A percentile compares a stretch with the other conserved stretches of the same genome.
These are phyloP conservation scores for Phaffomyces antillensis DNA, from an alignment of 805 yeast genomes.

Conservation along the genomic window DNA sequence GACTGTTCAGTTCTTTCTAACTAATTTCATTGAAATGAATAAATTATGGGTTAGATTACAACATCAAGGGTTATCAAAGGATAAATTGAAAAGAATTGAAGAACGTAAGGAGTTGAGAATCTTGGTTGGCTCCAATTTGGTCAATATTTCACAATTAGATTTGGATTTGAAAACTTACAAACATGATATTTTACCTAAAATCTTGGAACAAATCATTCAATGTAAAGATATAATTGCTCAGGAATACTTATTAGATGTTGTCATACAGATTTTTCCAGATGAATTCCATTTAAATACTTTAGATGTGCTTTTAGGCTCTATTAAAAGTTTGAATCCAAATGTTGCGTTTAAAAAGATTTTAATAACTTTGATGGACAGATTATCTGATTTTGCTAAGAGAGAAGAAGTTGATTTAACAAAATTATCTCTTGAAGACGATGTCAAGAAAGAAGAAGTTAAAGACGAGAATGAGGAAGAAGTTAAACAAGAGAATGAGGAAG, in stretches of 20 bases:
- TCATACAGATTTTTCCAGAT: slow-evolving; percentile 92
- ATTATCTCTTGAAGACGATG: slow-evolving; percentile 13
- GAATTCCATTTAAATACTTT: slow-evolving; percentile 78
- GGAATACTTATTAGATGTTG: slow-evolving; percentile 82
- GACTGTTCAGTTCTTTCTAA: slow-evolving; percentile 69
- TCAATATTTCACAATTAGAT: slow-evolving; percentile 65
- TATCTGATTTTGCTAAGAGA: slow-evolving; percentile 46
- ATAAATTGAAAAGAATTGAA: slow-evolving; percentile 59
- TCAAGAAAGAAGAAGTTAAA: background rate
- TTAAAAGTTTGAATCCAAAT: slow-evolving; percentile 59
- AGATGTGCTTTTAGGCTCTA: slow-evolving; percentile 55
- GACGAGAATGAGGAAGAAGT: too few species aligned
- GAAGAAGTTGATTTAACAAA: slow-evolving; percentile 24
- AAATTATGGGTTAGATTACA: slow-evolving; percentile 95
- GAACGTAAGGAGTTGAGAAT: slow-evolving; percentile 89
- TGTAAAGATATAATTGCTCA: slow-evolving; percentile 91
- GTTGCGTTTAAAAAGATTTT: slow-evolving; percentile 64
- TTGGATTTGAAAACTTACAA: slow-evolving; percentile 39
- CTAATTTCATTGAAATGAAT: slow-evolving; percentile 95
- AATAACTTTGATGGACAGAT: slow-evolving; percentile 63
- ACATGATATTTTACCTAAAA: slow-evolving; percentile 59
- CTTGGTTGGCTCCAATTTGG: slow-evolving; percentile 87
- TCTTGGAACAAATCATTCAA: slow-evolving; percentile 86
- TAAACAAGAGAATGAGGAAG: too few species aligned
- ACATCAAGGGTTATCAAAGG: slow-evolving; percentile 89